A percentile compares a stretch with the other conserved stretches of the same genome.
These are phyloP conservation scores for Phlyctochytrium arcticum DNA, from an alignment of 192 early-diverging fungal species.

Conservation along the genomic window DNA sequence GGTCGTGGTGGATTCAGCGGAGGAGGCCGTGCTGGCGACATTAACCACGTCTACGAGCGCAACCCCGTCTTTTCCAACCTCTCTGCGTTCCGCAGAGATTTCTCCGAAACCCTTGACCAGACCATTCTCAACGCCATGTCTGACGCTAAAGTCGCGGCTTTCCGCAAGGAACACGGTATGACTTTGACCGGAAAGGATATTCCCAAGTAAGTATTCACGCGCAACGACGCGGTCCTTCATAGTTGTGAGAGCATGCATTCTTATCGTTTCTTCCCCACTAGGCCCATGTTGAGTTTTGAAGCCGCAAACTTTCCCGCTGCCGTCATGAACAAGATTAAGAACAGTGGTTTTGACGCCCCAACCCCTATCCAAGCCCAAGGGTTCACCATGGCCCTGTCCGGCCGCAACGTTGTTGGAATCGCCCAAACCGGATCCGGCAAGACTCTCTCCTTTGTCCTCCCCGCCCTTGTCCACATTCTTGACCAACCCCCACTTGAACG, in stretches of 20 bases:
- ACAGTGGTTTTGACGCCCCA: constrained; percentile 67
- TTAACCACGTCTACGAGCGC: constrained; percentile 35
- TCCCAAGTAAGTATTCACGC: constrained; percentile 31
- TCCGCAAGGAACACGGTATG: constrained; percentile 61
- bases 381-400: constrained; percentile 86
- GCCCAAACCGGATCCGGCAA: constrained; percentile 90
- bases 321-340: constrained; percentile 53
- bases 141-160: constrained; percentile 33
- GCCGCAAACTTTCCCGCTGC: constrained; percentile 65
- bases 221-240: neutral
- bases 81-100: constrained; percentile 47
- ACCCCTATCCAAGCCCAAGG: constrained; percentile 93
- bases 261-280: constrained; percentile 11
- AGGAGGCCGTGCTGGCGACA: constrained; percentile 21
- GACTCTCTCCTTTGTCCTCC: constrained; percentile 87
- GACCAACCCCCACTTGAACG: constrained; percentile 31
- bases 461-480: constrained; percentile 74
- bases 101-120: constrained; percentile 33
- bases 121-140: constrained; percentile 28
- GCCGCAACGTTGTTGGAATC: constrained; percentile 87
- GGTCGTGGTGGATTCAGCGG: constrained; percentile 15
- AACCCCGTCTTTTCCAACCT: constrained; percentile 32
- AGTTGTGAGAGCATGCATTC: neutral
- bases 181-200: constrained; percentile 54
- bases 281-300: constrained; percentile 68